Base-by-base conservation (phyloP, 2,329 filamentous ascomycete species). In the Diaporthe citriasiana region DNA sequence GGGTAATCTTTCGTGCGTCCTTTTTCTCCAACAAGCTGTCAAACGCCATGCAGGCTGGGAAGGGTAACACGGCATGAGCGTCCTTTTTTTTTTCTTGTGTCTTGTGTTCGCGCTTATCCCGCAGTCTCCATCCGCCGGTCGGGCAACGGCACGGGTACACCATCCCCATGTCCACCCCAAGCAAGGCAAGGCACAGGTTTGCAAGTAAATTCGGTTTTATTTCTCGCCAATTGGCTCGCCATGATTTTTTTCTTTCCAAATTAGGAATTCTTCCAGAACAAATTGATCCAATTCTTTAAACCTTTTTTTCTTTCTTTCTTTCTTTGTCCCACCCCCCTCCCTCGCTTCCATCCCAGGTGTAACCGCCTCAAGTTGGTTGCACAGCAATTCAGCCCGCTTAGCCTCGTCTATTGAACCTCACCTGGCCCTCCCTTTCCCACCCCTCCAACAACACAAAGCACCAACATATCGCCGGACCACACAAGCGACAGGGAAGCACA, bases 251-350 rank as follows among this genome's bases (percentile, higher is more conserved):
- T 2, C 10, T 30, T 66, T 56, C 57, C 68, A 57, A 71, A 71
- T 57, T 13, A 10, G 68, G 57, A 66, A 74, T 33, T 30, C 19
- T 74, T 74, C 72, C 45, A 74, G 72, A 74, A 72, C 1, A 22
- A 51, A 40, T 22, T 51, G n/a, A 33, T 8, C 25, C 40, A 47
- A 9, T 63, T 63, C 40, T 47, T 45, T 22, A 15, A 6, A 35
- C 2, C 5, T 19, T 47, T 47, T 47, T 19, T 19, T 47, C 6
- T 4, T n/a, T n/a, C 22, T 50, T 19, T 27, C 22, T 27, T 17
- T 6, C 40, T 6, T 4, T 40, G 55, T 35, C 30, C 17, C 47
- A 27, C 57, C 57, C 10, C 8, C 38, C 25, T 19, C 8, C 63
- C 15, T n/a, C 33, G 27, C 33, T 30, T 33, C 30, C 4, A 33